Conservation (phyloP, 2,329 filamentous ascomycete genomes). For the Sordariomycetes sp. region DNA sequence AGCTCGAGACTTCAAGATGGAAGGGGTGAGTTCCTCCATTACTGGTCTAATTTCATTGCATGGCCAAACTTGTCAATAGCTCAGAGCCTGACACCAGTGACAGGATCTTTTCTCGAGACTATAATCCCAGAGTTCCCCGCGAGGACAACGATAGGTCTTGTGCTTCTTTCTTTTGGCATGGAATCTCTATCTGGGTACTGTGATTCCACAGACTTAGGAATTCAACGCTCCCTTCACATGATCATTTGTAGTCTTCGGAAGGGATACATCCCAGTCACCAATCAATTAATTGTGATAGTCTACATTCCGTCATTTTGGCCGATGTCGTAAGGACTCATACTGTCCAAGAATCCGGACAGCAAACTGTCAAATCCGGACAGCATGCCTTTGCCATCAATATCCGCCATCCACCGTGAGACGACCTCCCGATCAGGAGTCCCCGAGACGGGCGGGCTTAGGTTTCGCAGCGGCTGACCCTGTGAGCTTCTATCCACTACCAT, state of each 20-base stretch:
- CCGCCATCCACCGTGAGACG: conserved; percentile 6
- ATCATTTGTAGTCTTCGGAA: too few relatives aligned
- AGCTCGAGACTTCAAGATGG: neutral
- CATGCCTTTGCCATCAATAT: conserved; percentile 6
- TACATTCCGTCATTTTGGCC: neutral
- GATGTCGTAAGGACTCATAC: neutral
- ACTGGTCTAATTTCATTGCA: too few relatives aligned
- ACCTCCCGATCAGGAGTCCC: neutral
- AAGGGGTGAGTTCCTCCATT: neutral
- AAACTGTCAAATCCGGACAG: neutral
- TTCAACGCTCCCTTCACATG: too few relatives aligned
- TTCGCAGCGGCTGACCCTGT: neutral
- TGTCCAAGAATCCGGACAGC: neutral
- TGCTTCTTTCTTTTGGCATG: too few relatives aligned
- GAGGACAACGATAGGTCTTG: too few relatives aligned
- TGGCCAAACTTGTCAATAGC: too few relatives aligned
- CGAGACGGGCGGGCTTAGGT: neutral
- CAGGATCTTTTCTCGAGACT: too few relatives aligned
- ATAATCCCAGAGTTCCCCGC: too few relatives aligned
- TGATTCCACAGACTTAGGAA: too few relatives aligned
- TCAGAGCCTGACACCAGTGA: too few relatives aligned
- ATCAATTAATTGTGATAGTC: neutral
- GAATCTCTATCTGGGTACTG: too few relatives aligned
- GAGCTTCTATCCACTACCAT: conserved; percentile 8
- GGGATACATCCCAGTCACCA: too few relatives aligned